Evolutionary conservation across 768 basidiomycete genomes (phyloP).

Genomic region (Hericium rajendrae): DNA sequence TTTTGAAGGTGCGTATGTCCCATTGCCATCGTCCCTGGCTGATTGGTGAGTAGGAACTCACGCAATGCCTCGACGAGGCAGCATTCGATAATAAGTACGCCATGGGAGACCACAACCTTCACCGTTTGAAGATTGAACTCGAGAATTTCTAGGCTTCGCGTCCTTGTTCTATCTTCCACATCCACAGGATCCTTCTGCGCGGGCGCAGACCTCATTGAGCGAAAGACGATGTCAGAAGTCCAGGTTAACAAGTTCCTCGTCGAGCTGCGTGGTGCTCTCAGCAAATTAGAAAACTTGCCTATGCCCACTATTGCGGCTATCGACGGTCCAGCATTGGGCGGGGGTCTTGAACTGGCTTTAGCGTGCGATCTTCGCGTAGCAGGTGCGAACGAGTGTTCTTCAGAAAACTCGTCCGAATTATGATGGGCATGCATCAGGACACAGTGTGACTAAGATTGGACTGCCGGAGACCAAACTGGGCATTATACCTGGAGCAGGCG

Average conservation of each 20-base stretch:
- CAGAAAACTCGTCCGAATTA: no score
- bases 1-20: conserved; percentile 45
- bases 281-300: conserved; percentile 69
- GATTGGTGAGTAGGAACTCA: conserved; percentile 2
- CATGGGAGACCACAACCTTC: background rate
- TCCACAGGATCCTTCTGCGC: conserved; percentile 79
- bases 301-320: conserved; percentile 90
- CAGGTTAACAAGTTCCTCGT: conserved; percentile 72
- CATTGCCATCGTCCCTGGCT: conserved; percentile 3
- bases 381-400: conserved; percentile 34
- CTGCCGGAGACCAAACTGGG: conserved; percentile 71
- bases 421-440: conserved; percentile 27
- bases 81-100: conserved; percentile 48
- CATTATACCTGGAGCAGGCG: conserved; percentile 88
- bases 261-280: conserved; percentile 61
- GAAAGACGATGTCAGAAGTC: conserved; percentile 67
- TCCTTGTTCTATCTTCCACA: conserved; percentile 77
- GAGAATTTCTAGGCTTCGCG: conserved; percentile 43
- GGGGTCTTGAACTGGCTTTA: conserved; percentile 82
- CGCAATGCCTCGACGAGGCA: background rate
- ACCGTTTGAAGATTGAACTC: no score
- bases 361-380: conserved; percentile 88
- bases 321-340: conserved; percentile 88
- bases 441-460: conserved; percentile 73
- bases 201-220: conserved; percentile 82